Evolutionary conservation across 2,329 filamentous ascomycete species (phyloP), one percentile per base, ranked within the genome.

Genomic region (Pseudonectria foliicola): DNA sequence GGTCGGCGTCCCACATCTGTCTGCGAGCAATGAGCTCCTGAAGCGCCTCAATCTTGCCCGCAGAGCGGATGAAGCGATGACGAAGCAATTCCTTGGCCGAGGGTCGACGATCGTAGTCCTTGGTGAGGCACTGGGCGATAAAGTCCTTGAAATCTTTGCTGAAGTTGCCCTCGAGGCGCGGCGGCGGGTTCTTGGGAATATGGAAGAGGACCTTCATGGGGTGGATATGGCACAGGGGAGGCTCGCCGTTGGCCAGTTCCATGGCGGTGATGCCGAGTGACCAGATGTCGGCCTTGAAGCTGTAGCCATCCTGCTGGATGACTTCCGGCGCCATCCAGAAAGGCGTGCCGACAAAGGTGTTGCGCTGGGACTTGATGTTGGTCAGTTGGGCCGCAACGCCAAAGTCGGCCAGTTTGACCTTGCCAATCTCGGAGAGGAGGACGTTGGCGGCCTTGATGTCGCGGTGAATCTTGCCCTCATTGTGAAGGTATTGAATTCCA

Each of bases 241-340:
- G 88, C 54, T 94, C 88, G 44, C 88, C 88, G 34, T 87, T 77
- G 24, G 86, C 83, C 67, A 95, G 73, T 59, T 95, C 88, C 61
- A 94, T 87, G 10, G 88, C 88, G 0, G 87, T 94, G 51, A 95
- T 94, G 7, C 88, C 88, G 29, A 95, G 64, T 0, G 86, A 93
- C 88, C 88, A 95, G 38, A 95, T 88, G 54, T 95, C 88, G 6
- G 88, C 88, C 61, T 92, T 92, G 66, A 86, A 92, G 59, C 90
- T 87, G 44, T 79, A 80, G 12, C 75, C 76, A 44, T 85, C 78
- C 62, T 94, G 87, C 58, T 93, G 82, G 48, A 95, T 95, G 25
- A 95, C 88, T 56, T 95, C 88, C 2, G 88, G 88, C 1, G 88
- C 88, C 88, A 95, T 94, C 88, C 88, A 95, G 56, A 93, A 95